These are phyloP conservation scores for Candida berthetii DNA, from an alignment of 805 yeast genomes.

Conservation along the genomic window DNA sequence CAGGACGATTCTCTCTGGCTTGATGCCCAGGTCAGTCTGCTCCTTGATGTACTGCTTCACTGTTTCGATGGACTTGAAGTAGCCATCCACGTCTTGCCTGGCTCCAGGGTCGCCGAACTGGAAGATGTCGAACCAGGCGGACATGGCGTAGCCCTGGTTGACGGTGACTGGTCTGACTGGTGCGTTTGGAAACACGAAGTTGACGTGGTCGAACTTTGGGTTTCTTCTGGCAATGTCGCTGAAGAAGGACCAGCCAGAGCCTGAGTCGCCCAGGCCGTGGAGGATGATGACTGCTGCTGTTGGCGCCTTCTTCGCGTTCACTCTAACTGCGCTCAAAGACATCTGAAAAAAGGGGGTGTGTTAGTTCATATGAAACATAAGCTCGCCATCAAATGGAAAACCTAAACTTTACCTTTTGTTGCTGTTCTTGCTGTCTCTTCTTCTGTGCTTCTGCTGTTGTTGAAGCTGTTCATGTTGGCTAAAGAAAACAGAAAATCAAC, in stretches of 20 bases:
- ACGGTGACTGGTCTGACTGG: conserved; percentile 65
- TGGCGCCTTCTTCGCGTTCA: conserved; percentile 29
- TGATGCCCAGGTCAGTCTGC: conserved; percentile 47
- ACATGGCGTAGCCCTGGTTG: conserved; percentile 61
- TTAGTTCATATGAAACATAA: too few species aligned
- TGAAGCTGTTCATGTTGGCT: too few species aligned
- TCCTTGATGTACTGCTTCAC: conserved; percentile 43
- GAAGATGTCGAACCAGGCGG: conserved; percentile 83
- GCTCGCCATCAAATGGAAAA: too few species aligned
- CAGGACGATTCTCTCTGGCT: conserved; percentile 64
- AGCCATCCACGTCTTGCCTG: conserved; percentile 47
- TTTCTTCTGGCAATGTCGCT: conserved; percentile 52
- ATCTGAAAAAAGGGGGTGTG: not conserved
- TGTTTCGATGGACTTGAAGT: conserved; percentile 38
- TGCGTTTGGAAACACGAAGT: conserved; percentile 89
- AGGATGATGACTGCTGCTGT: conserved; percentile 67
- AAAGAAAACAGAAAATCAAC: too few species aligned
- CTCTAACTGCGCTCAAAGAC: conserved; percentile 22
- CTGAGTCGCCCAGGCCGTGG: conserved; percentile 92
- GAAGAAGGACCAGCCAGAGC: conserved; percentile 83
- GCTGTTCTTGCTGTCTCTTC: too few species aligned
- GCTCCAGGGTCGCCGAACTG: conserved; percentile 40
- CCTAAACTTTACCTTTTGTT: too few species aligned
- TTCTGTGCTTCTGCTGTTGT: too few species aligned
- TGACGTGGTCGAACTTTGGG: conserved; percentile 44